A percentile compares a stretch with the other conserved stretches of the same genome.
phyloP scores from a whole-genome alignment of 2,329 filamentous ascomycete genomes.

The Penicillium crustosum region DNA sequence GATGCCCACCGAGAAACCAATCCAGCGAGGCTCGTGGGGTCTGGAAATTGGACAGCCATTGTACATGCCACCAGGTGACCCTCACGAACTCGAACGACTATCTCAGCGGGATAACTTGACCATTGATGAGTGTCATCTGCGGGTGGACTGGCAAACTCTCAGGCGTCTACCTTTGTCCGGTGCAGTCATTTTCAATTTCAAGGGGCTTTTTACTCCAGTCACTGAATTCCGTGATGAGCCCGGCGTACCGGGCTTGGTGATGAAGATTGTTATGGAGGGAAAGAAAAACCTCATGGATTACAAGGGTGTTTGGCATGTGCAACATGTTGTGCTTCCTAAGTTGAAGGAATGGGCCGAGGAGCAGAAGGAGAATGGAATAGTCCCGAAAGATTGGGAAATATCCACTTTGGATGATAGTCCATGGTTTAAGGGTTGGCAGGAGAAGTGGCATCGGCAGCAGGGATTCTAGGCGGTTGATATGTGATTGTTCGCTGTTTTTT shows the following conservation, averaged over 20 bases:
- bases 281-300: conserved; percentile 73
- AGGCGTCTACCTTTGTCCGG: conserved; percentile 74
- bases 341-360: conserved; percentile 64
- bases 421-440: conserved; percentile 73
- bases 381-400: conserved; percentile 64
- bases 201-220: conserved; percentile 76
- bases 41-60: conserved; percentile 73
- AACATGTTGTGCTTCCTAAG: conserved; percentile 68
- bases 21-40: conserved; percentile 83
- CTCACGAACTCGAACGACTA: conserved; percentile 61
- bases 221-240: conserved; percentile 69
- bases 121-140: conserved; percentile 62
- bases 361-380: conserved; percentile 63
- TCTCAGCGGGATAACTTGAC: conserved; percentile 58
- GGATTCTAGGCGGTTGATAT: conserved; percentile 50
- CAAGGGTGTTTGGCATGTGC: conserved; percentile 77
- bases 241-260: conserved; percentile 66
- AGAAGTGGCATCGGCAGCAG: conserved; percentile 68
- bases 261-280: conserved; percentile 69
- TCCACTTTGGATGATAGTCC: conserved; percentile 72
- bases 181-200: conserved; percentile 83
- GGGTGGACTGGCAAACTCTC: conserved; percentile 87
- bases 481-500: not conserved
- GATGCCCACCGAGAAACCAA: conserved; percentile 70
- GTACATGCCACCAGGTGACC: conserved; percentile 69